Evolutionary conservation across 129 eudicot genomes (phyloP).

Genomic region (Artemisia argyi): DNA sequence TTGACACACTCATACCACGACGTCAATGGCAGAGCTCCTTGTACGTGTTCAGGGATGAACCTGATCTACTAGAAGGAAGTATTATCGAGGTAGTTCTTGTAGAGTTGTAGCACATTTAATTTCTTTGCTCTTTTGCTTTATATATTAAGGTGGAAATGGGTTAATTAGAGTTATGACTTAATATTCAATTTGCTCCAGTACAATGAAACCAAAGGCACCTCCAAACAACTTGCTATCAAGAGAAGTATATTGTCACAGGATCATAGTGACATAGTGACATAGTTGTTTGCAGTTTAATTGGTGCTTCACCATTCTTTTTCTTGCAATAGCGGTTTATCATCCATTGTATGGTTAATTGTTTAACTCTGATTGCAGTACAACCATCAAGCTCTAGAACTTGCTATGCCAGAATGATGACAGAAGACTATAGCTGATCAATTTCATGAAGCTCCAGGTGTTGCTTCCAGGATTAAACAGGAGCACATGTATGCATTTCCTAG

Average conservation of each 20-base stretch:
- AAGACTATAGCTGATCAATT: too few species aligned
- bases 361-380: too few species aligned
- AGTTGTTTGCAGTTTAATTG: conserved; percentile 46
- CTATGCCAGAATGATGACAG: too few species aligned
- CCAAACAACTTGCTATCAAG: too few species aligned
- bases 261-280: conserved; percentile 37
- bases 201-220: too few species aligned
- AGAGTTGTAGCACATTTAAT: conserved; percentile 2
- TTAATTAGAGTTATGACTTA: too few species aligned
- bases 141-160: neutral
- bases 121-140: conserved; percentile 8
- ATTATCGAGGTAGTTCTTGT: conserved; percentile 31
- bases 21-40: conserved; percentile 64
- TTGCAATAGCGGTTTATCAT: neutral
- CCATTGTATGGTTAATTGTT: too few species aligned
- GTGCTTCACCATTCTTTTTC: conserved; percentile 8
- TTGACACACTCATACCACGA: conserved; percentile 20
- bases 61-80: conserved; percentile 32
- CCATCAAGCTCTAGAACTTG: too few species aligned
- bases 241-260: conserved; percentile 34
- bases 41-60: conserved; percentile 43
- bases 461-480: too few species aligned
- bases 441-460: too few species aligned
- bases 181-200: too few species aligned
- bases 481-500: too few species aligned